A percentile compares a stretch with the other conserved stretches of the same genome.
Evolutionary conservation across 495 filamentous ascomycete species (phyloP).

Genomic region (Aspergillus sparsus): DNA sequence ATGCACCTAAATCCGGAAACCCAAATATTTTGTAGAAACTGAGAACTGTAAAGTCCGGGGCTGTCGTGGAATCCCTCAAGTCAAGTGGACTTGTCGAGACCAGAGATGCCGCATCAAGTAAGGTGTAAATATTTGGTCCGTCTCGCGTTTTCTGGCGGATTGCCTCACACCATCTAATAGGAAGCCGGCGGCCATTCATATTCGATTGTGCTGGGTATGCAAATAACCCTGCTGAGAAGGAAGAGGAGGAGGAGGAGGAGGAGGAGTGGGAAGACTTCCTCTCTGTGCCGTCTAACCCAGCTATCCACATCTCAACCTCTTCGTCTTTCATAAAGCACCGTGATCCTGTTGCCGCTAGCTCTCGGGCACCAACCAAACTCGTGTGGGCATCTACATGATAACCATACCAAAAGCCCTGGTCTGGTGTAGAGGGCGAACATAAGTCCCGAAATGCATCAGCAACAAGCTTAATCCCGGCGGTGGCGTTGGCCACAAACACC

Average conservation of each 20-base stretch:
- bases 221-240: constrained; percentile 52
- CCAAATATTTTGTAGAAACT: constrained; percentile 98
- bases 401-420: constrained; percentile 71
- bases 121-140: constrained; percentile 54
- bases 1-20: constrained; percentile 85
- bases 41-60: constrained; percentile 84
- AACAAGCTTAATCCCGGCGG: constrained; percentile 86
- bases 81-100: constrained; percentile 77
- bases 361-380: constrained; percentile 80
- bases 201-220: constrained; percentile 93
- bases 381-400: constrained; percentile 89
- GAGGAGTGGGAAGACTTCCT: constrained; percentile 21
- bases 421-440: constrained; percentile 20
- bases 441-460: constrained; percentile 68
- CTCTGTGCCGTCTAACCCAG: constrained; percentile 26
- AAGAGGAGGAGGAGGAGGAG: too few species aligned
- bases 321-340: constrained; percentile 66
- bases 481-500: constrained; percentile 90
- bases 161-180: constrained; percentile 65
- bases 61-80: constrained; percentile 56
- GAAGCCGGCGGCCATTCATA: constrained; percentile 81
- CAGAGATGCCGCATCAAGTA: constrained; percentile 89
- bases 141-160: constrained; percentile 41
- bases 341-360: constrained; percentile 60
- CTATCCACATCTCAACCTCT: constrained; percentile 71